These are phyloP conservation scores for Boletales sp. DNA, from an alignment of 768 basidiomycete species.

Conservation along the genomic window DNA sequence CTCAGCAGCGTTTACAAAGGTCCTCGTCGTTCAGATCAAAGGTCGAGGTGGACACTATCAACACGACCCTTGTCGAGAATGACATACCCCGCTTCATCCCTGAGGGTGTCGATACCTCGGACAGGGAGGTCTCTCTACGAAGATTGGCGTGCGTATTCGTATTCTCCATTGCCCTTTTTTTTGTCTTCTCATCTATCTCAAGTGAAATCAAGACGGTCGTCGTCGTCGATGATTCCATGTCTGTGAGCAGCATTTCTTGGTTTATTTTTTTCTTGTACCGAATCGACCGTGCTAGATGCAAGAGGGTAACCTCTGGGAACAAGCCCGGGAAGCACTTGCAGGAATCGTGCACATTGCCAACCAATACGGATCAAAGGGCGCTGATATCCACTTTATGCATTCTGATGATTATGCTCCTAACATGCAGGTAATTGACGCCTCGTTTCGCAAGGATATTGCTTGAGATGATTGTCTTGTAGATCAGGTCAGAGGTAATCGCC, in stretches of 20 bases:
- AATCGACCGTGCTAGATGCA: constrained; percentile 30
- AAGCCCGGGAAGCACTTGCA: constrained; percentile 39
- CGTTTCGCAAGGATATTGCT: neutral
- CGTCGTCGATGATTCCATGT: constrained; percentile 39
- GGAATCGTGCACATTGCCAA: constrained; percentile 37
- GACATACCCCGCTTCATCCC: constrained; percentile 29
- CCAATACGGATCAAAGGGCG: constrained; percentile 35
- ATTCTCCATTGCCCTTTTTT: neutral
- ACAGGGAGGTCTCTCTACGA: constrained; percentile 20
- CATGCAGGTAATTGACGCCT: constrained; percentile 17
- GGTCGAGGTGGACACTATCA: constrained; percentile 17
- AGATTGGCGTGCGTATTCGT: constrained; percentile 30
- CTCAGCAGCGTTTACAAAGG: constrained; percentile 15
- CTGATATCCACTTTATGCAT: constrained; percentile 45
- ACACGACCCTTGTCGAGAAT: constrained; percentile 23
- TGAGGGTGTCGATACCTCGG: constrained; percentile 3
- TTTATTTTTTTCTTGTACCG: neutral
- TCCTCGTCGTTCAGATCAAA: neutral
- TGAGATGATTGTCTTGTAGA: constrained; percentile 11
- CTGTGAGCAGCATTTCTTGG: constrained; percentile 18
- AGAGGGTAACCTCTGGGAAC: constrained; percentile 38
- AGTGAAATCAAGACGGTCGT: constrained; percentile 42
- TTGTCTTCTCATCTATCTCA: constrained; percentile 1
- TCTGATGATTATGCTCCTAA: constrained; percentile 25
- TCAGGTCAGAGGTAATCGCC: constrained; percentile 16